Percentiles rank a stretch among this genome's conserved stretches.
Conservation (phyloP, 139 green algal species). For the Coelastrella sp. region DNA sequence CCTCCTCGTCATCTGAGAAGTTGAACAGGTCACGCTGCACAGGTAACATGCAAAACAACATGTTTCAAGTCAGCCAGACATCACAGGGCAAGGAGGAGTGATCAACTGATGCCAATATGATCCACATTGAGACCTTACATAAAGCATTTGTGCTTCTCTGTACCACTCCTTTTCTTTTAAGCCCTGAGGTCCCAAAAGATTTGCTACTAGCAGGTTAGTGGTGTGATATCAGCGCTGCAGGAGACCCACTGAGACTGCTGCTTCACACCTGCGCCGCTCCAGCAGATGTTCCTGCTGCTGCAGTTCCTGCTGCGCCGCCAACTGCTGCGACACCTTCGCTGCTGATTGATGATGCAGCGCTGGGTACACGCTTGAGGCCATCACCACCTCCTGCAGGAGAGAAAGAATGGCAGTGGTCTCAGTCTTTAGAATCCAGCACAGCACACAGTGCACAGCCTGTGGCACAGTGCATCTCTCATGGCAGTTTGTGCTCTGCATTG, state of each 20-base stretch:
- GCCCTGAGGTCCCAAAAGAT: too few species aligned
- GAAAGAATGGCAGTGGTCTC: not conserved
- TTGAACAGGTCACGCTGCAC: slow-evolving; percentile 8
- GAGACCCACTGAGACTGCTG: too few species aligned
- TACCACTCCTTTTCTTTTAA: too few species aligned
- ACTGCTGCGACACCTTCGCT: not conserved
- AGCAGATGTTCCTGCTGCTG: not conserved
- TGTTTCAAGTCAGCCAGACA: not conserved
- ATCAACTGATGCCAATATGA: too few species aligned
- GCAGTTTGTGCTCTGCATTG: too few species aligned
- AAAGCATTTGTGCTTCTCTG: too few species aligned
- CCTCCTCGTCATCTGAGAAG: slow-evolving; percentile 42
- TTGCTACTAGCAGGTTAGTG: too few species aligned
- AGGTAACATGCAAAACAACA: not conserved
- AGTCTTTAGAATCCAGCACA: not conserved
- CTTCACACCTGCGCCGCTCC: not conserved
- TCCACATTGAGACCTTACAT: too few species aligned
- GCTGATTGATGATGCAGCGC: not conserved
- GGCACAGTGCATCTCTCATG: too few species aligned
- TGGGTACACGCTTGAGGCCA: not conserved
- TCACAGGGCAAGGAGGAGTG: not conserved
- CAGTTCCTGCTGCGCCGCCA: not conserved
- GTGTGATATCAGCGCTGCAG: too few species aligned
- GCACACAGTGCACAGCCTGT: not conserved
- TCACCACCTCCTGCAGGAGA: not conserved